Conservation (phyloP, 2,329 filamentous ascomycete genomes). For the Triangularia verruculosa region DNA sequence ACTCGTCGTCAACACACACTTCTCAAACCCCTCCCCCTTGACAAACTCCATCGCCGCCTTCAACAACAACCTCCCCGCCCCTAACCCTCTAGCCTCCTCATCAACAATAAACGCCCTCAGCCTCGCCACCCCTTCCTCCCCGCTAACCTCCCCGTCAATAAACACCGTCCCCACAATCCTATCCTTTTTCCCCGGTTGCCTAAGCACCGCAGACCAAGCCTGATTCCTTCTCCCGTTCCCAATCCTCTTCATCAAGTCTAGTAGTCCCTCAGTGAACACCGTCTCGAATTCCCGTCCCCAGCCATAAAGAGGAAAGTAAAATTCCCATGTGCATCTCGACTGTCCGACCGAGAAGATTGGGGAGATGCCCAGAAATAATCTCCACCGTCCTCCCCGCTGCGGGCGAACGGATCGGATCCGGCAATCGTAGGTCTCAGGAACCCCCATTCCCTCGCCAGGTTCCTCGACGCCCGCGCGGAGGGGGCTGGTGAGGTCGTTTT, state of each 20-base stretch:
- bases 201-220: conserved; percentile 30
- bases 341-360: conserved; percentile 29
- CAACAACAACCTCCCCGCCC: conserved; percentile 29
- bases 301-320: conserved; percentile 22
- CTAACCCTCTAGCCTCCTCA: conserved; percentile 23
- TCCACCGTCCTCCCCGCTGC: conserved; percentile 13
- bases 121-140: conserved; percentile 21
- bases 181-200: background rate
- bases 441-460: conserved; percentile 30
- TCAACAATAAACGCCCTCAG: conserved; percentile 34
- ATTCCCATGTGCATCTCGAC: conserved; percentile 32
- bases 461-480: conserved; percentile 28
- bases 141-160: conserved; percentile 29
- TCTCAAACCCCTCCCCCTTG: conserved; percentile 21
- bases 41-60: conserved; percentile 30
- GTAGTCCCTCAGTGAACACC: conserved; percentile 21
- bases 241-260: conserved; percentile 25
- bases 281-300: conserved; percentile 31
- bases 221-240: conserved; percentile 25
- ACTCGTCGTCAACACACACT: conserved; percentile 29
- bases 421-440: conserved; percentile 27
- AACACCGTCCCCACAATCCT: conserved; percentile 31
- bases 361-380: conserved; percentile 31
- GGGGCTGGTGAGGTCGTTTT: conserved; percentile 7
- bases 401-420: conserved; percentile 22